Evolutionary conservation across 345 rosid genomes (phyloP), one percentile per base, ranked within the genome.

Genomic region (Gossypium australe): DNA sequence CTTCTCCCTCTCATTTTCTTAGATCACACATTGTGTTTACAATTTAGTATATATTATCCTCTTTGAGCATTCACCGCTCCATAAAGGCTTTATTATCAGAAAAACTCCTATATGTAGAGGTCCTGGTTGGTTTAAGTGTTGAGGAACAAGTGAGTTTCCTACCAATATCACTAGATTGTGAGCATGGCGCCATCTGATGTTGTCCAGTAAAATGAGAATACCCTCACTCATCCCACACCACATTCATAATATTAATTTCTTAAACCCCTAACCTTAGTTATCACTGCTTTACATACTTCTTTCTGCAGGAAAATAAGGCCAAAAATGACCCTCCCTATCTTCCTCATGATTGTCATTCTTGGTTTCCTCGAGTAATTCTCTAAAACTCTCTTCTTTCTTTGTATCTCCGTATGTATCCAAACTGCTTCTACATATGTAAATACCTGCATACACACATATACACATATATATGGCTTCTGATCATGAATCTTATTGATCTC

Each of bases 241-340:
- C 48, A 18, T 69, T 53, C 63, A 20, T 29, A 16, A 51, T 12
- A 51, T 51, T 12, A 1, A 13, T 16, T 34, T 34, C 67, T 62
- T 62, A 9, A 16, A 62, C 18, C 22, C 48, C 24, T 17, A 7
- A 48, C 1, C 38, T 16, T 62, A 41, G 6, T 17, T 44, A 48
- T 12, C 4, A 14, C 52, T 48, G 52, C 52, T 48, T 24, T 59
- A 38, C 52, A n/a, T 65, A 29, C 18, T 14, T 45, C 14, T 16
- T 14, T 49, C 66, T 16, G 16, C 95, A 92, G 97, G 90, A 92
- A 91, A 82, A 82, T 80, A 77, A 88, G 97, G 84, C 98, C 98
- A 16, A 92, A 88, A 89, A 65, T 92, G 86, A 94, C 98, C 52
- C 82, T 90, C 45, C 86, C 92, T 6, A 69, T 90, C 78, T 89